Percentiles rank a stretch among this genome's conserved stretches.
These are phyloP conservation scores for Flaveria trinervia DNA, from an alignment of 129 eudicot species.

Conservation along the genomic window DNA sequence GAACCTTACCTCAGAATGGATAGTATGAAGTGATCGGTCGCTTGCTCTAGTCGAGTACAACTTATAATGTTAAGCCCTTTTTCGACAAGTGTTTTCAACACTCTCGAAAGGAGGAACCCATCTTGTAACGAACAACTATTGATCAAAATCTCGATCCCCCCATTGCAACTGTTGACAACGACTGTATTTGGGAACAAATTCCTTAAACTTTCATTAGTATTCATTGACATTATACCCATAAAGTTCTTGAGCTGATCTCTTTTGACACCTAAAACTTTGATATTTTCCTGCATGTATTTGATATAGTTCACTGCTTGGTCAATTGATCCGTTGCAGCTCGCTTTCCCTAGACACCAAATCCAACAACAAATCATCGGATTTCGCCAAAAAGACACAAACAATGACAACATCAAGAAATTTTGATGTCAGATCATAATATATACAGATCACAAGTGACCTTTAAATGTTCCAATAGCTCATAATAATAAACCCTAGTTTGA, in stretches of 20 bases:
- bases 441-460: too few species aligned
- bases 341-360: conserved; percentile 48
- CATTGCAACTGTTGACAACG: conserved; percentile 21
- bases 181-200: conserved; percentile 29
- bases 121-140: conserved; percentile 31
- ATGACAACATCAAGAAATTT: too few species aligned
- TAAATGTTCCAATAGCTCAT: too few species aligned
- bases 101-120: conserved; percentile 44
- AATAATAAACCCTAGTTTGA: too few species aligned
- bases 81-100: conserved; percentile 32
- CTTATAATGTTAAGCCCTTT: conserved; percentile 45
- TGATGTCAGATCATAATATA: too few species aligned
- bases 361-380: background rate
- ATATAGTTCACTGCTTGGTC: conserved; percentile 57
- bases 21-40: conserved; percentile 36
- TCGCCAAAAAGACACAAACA: too few species aligned
- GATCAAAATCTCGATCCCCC: conserved; percentile 50
- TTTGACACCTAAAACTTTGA: conserved; percentile 32
- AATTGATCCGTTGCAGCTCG: conserved; percentile 63
- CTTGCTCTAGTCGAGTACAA: conserved; percentile 45
- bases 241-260: conserved; percentile 47
- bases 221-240: background rate
- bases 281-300: conserved; percentile 43
- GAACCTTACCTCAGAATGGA: conserved; percentile 52
- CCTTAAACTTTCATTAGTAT: background rate